Conservation (phyloP, 768 basidiomycete species). For the Tricholoma sp. region DNA sequence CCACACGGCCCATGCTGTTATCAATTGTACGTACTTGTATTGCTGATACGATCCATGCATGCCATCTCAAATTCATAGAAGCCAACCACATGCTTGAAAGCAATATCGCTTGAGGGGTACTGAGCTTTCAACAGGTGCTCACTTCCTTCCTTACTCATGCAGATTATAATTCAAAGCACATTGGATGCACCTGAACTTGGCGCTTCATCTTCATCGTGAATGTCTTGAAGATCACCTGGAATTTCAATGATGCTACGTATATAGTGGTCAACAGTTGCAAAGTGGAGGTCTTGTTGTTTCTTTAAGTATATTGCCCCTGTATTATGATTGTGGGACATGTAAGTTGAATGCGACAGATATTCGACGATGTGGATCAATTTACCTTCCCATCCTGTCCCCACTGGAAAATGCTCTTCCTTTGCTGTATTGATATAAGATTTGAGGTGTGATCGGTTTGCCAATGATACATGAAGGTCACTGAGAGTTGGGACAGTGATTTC, state of each 20-base stretch:
- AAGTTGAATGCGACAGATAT: not conserved
- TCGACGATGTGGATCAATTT: no score
- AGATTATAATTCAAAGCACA: constrained; percentile 17
- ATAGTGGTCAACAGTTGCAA: constrained; percentile 13
- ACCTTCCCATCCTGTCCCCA: no score
- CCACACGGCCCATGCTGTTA: not conserved
- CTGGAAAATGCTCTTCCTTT: no score
- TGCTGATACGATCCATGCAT: constrained; percentile 9
- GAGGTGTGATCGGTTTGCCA: no score
- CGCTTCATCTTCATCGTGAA: constrained; percentile 11
- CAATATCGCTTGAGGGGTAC: constrained; percentile 23
- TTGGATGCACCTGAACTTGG: not conserved
- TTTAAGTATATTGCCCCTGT: constrained; percentile 13
- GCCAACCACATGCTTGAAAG: constrained; percentile 19
- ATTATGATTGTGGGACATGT: not conserved
- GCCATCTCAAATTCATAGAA: constrained; percentile 24
- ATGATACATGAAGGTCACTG: no score
- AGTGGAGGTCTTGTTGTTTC: constrained; percentile 5
- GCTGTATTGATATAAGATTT: no score
- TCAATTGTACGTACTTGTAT: constrained; percentile 13
- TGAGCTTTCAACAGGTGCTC: constrained; percentile 10
- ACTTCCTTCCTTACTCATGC: constrained; percentile 19
- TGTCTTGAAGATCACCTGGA: not conserved
- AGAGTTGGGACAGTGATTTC: no score
- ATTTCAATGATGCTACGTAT: constrained; percentile 12